Conservation (phyloP, 768 basidiomycete species). For the Russula sp. region DNA sequence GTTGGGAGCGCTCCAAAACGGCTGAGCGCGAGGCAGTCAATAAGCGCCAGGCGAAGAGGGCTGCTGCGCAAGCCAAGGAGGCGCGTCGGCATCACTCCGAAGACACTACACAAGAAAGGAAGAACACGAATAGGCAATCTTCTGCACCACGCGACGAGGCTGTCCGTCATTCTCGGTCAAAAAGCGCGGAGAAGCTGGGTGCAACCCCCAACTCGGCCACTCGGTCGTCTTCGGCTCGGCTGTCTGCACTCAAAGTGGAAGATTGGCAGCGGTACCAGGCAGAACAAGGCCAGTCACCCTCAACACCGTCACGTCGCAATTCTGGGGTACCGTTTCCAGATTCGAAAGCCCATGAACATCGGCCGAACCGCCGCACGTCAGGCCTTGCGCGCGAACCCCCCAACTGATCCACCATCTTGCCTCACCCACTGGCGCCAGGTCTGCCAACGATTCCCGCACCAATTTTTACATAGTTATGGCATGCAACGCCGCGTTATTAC, state of each 20-base stretch:
- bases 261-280: slow-evolving; percentile 78
- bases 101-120: slow-evolving; percentile 27
- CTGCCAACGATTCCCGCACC: slow-evolving; percentile 3
- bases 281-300: slow-evolving; percentile 28
- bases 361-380: slow-evolving; percentile 29
- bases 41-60: slow-evolving; percentile 55
- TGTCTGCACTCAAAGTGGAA: slow-evolving; percentile 75
- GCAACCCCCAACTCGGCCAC: slow-evolving; percentile 27
- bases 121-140: slow-evolving; percentile 1
- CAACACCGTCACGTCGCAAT: slow-evolving; percentile 23
- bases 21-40: slow-evolving; percentile 69
- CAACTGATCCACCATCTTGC: slow-evolving; percentile 22
- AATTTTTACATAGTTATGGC: slow-evolving; percentile 18
- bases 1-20: slow-evolving; percentile 76
- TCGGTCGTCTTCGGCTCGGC: slow-evolving; percentile 44
- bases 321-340: slow-evolving; percentile 55
- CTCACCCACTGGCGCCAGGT: not conserved
- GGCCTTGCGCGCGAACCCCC: slow-evolving; percentile 35
- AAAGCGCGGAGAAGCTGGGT: slow-evolving; percentile 58
- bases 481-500: slow-evolving; percentile 11
- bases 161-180: slow-evolving; percentile 39
- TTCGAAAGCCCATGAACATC: slow-evolving; percentile 27
- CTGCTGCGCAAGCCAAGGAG: slow-evolving; percentile 37
- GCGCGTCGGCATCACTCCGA: slow-evolving; percentile 45
- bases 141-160: slow-evolving; percentile 11